Evolutionary conservation across 208 protist genomes (phyloP), one percentile per base, ranked within the genome.

Genomic region (Acanthamoeba triangularis): DNA sequence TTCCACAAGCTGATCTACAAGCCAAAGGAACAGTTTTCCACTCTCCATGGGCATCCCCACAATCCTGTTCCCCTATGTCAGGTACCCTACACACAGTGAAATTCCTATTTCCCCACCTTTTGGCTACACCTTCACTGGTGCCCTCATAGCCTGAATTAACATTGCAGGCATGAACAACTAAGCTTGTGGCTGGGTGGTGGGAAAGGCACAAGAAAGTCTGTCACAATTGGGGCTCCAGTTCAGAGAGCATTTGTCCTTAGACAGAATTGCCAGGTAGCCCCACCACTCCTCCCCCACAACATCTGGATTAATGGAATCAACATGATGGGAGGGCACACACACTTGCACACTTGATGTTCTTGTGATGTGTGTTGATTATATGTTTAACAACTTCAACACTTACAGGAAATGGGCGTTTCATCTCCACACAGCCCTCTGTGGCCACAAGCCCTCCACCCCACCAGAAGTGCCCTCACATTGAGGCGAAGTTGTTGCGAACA

Each of bases 1-100:
- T 80, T 80, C 33, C 2, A 35, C 16, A 80, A 80, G 69, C 69
- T 80, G 69, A 80, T 80, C 69, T 80, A 80, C 69, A 80, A 80
- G 37, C 69, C 69, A 10, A 80, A 20, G 69, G 25, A 80, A 80
- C 33, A 80, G 47, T n/a, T 80, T 80, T 44, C 13, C 69, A 10
- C 33, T 80, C 33, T 80, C 69, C 33, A 49, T 80, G 69, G 69
- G 69, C 69, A 80, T 80, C 69, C 69, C 69, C 69, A 80, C 69
- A 10, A 30, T 80, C 37, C 30, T 80, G 14, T 80, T 80, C 69
- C 69, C 69, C 33, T 80, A 80, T 11, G 69, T 44, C 14, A 80
- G 69, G 61, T 67, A 2, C 52, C 2, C 52, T 61, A 16, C 52
- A 18, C 52, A 16, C 16, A 7, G 20, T 11, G 2, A 25, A 11